Evolutionary conservation across 352 stramenopile species (phyloP), one percentile per base, ranked within the genome.

Genomic region (Elongisporangium anandrum): DNA sequence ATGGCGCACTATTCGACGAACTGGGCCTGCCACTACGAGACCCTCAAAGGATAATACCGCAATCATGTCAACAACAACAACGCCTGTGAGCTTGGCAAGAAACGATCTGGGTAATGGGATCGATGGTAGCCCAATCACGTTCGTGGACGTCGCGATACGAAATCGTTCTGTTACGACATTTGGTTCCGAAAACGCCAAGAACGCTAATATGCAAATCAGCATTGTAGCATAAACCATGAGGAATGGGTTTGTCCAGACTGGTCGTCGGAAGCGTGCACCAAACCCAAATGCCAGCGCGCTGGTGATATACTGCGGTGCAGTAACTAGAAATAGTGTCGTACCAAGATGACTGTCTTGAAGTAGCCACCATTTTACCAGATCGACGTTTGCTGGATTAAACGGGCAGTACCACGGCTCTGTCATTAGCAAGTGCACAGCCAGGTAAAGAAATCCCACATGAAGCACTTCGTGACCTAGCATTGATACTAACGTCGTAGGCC

Each of bases 381-480:
- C 65, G 0, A 77, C 61, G 52, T 68, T 62, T n/a, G 79, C 70
- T 1, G 63, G 68, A 6, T 60, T 68, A 58, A 80, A 82, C 3
- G 72, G 70, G 23, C 69, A 78, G 57, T 82, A 85, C 69, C 72
- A 78, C 20, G 56, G 19, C 39, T 80, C 22, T 20, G 34, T 57
- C 3, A 66, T 51, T 0, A 85, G 56, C 65, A 77, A 65, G 55
- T 70, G 59, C 4, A 85, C 38, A 16, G 54, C 50, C 16, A 55
- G 64, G 52, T 64, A 68, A 6, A 85, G 54, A 38, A 73, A 89
- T 8, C 76, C 50, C 38, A 87, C 56, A 65, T 90, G 85, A 51
- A 87, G 75, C 0, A 64, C 50, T 29, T 89, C 57, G 29, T 89
- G 64, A 2, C 81, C 80, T 12, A 84, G 55, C 22, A 72, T 64